These are phyloP conservation scores for Fusarium hainanense DNA, from an alignment of 2,329 filamentous ascomycete species.

Conservation along the genomic window DNA sequence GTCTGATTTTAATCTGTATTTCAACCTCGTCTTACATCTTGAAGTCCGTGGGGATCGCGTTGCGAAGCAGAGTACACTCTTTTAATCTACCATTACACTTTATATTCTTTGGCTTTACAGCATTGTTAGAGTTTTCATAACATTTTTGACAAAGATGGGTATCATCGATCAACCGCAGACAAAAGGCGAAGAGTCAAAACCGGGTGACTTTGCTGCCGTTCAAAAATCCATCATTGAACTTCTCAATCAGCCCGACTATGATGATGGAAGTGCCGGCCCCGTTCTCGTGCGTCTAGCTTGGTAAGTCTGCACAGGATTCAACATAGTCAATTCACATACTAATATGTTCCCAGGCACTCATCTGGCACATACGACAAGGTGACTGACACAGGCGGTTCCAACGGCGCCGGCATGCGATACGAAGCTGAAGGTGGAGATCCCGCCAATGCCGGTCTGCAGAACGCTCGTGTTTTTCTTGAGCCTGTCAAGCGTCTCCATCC, in stretches of 20 bases:
- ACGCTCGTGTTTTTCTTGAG: conserved; percentile 11
- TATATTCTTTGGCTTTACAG: no score
- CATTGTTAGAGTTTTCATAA: neutral
- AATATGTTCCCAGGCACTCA: neutral
- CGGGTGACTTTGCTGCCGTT: neutral
- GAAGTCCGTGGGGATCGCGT: neutral
- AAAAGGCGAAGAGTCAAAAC: neutral
- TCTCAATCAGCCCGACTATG: conserved; percentile 3
- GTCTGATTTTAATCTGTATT: neutral
- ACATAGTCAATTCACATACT: neutral
- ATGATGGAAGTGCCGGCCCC: conserved; percentile 11
- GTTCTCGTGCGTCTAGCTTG: conserved; percentile 14
- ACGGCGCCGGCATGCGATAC: conserved; percentile 13
- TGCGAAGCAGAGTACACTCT: neutral
- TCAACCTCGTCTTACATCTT: neutral
- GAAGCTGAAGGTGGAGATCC: conserved; percentile 16
- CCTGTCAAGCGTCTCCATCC: conserved; percentile 8
- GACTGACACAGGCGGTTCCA: conserved; percentile 9
- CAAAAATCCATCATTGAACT: neutral
- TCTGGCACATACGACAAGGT: conserved; percentile 10
- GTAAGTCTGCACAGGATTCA: neutral
- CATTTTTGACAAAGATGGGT: neutral
- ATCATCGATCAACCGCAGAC: neutral
- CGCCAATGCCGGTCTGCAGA: conserved; percentile 12
- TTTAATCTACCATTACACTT: neutral